Conservation (phyloP, 2,329 filamentous ascomycete genomes). For the Aspergillus alliaceus region DNA sequence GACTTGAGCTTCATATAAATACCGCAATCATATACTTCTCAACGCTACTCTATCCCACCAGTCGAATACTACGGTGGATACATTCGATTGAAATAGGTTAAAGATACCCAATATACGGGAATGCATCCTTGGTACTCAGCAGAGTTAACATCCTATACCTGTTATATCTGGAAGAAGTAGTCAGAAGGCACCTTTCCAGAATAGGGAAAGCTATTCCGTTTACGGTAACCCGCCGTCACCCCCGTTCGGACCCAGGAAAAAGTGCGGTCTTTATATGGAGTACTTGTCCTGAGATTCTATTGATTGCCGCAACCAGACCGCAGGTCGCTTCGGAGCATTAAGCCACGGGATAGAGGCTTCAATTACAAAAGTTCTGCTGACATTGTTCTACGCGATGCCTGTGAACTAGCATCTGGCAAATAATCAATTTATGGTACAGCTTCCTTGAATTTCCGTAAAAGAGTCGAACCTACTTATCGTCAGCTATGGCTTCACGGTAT, state of each 20-base stretch:
- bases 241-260: neutral
- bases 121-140: no score
- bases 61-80: no score
- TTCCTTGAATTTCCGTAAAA: constrained; percentile 3
- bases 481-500: constrained; percentile 39
- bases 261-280: neutral
- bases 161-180: neutral
- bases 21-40: no score
- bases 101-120: no score
- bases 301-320: constrained; percentile 12
- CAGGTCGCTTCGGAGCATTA: neutral
- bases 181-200: neutral
- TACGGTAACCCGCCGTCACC: neutral
- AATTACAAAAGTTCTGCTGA: no score
- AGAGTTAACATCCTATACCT: no score
- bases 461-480: neutral
- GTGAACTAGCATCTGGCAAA: neutral
- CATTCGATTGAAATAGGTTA: no score
- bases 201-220: neutral
- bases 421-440: neutral
- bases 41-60: no score
- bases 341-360: neutral
- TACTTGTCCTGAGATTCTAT: neutral
- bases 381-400: constrained; percentile 1
- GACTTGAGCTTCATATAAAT: no score